phyloP scores from a whole-genome alignment of 2,329 filamentous ascomycete species.

The Talaromyces sp. region DNA sequence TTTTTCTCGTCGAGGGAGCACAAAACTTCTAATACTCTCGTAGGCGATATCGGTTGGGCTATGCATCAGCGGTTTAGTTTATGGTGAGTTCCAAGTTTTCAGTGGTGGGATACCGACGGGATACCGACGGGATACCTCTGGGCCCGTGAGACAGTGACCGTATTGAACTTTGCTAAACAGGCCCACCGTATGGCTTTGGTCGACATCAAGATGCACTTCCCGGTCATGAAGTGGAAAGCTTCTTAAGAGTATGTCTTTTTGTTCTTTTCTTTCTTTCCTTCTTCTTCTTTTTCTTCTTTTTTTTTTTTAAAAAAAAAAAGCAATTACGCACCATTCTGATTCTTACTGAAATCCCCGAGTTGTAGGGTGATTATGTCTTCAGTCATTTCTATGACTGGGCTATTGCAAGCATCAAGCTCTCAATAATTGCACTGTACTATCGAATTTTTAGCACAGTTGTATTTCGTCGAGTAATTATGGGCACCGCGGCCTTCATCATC shows the following conservation, averaged over 20 bases:
- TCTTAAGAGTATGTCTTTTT: constrained; percentile 12
- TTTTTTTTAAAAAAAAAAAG: too few species aligned
- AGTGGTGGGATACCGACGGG: background rate
- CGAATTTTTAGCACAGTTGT: constrained; percentile 14
- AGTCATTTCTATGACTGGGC: constrained; percentile 19
- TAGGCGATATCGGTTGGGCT: constrained; percentile 8
- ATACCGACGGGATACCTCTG: too few species aligned
- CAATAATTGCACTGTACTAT: constrained; percentile 17
- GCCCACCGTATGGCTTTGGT: constrained; percentile 19
- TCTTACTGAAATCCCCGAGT: too few species aligned
- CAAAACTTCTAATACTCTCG: background rate
- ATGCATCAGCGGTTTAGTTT: constrained; percentile 17
- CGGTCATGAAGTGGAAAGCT: constrained; percentile 3
- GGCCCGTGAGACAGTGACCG: too few species aligned
- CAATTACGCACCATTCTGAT: too few species aligned
- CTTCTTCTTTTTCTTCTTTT: too few species aligned
- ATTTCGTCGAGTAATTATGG: constrained; percentile 12
- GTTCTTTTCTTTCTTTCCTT: too few species aligned
- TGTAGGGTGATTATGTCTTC: constrained; percentile 20
- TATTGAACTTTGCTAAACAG: constrained; percentile 1
- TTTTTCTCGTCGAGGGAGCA: too few species aligned
- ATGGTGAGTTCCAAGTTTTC: constrained; percentile 4
- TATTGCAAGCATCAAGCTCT: constrained; percentile 19
- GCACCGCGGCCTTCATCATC: constrained; percentile 12
- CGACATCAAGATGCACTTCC: constrained; percentile 13